Base-by-base conservation (phyloP, 305 asterid genomes). In the Fraxinus sp. region DNA sequence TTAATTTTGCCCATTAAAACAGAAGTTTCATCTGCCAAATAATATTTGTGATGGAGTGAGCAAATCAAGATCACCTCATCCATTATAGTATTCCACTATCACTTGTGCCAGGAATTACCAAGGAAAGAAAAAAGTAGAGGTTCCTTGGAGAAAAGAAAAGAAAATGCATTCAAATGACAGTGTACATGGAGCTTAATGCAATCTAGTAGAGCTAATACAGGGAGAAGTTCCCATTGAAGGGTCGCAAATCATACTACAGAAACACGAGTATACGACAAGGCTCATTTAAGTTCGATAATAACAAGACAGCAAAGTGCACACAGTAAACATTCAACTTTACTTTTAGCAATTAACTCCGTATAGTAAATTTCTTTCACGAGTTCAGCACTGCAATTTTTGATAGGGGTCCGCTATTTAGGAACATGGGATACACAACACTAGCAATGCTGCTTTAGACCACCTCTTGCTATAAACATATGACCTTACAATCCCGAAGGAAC, bases 361-460 rank as follows among this genome's bases (percentile, higher is more conserved):
- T 87, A 87, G 85, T 96, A 96, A 66, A 96, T 94, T 77, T 96
- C 91, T 78, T 91, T 91, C 72, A 94, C 98, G 68, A 96, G 92
- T 35, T 94, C 92, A 16, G 93, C 80, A 89, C 91, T 92, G 78
- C n/a, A n/a, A n/a, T n/a, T n/a, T 52, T 52, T n/a, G 68, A 18
- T 7, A 20, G 7, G 68, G 26, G 26, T 57, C 68, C 68, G 9
- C 68, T 57, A 57, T 57, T 57, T 20, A 10, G 68, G 68, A 57
- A 20, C 26, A 57, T 16, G 9, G 68, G 1, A 14, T 57, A 7
- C 70, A 20, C 28, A 59, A 20, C 0, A 6, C 70, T 18, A 18
- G 30, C 70, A 59, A 59, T 59, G 70, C 70, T 7, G 70, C 70
- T 18, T 59, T 7, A 7, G 13, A 18, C 70, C 70, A 18, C 68